Evolutionary conservation across 148 eudicot genomes (phyloP).

Genomic region (Fagopyrum tataricum): DNA sequence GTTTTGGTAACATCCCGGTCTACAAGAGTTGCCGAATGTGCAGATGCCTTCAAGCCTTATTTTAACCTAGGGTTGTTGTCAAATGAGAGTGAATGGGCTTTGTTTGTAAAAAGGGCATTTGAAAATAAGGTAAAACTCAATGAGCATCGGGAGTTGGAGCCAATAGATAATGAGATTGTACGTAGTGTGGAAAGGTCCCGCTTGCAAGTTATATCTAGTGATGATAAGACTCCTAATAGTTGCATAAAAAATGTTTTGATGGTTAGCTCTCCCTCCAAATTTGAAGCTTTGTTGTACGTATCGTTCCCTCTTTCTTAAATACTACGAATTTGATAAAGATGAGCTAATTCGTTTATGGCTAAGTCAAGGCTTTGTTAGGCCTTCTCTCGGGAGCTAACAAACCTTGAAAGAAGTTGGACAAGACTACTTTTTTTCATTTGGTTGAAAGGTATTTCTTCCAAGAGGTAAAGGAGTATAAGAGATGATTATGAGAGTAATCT

Average conservation of each 20-base stretch:
- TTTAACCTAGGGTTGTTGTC: no score
- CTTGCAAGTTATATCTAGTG: constrained; percentile 14
- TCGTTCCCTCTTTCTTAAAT: constrained; percentile 20
- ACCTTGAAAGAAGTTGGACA: constrained; percentile 18
- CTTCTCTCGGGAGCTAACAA: background rate
- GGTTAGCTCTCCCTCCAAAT: constrained; percentile 18
- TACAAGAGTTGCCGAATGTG: no score
- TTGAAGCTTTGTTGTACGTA: constrained; percentile 17
- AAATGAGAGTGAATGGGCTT: no score
- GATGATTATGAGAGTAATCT: no score
- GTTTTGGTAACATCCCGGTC: no score
- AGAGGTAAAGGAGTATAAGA: background rate
- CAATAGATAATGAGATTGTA: constrained; percentile 12
- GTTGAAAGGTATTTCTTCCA: constrained; percentile 21
- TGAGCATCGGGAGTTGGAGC: no score
- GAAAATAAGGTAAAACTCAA: no score
- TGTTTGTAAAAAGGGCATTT: no score
- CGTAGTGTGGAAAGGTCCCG: constrained; percentile 17
- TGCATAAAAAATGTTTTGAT: constrained; percentile 26
- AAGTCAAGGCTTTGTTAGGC: constrained; percentile 17
- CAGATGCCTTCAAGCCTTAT: no score
- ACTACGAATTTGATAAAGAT: constrained; percentile 11
- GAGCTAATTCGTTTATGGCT: constrained; percentile 17
- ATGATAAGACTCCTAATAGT: constrained; percentile 1
- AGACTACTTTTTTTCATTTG: constrained; percentile 14